Evolutionary conservation across 2,329 filamentous ascomycete genomes (phyloP), one percentile per base, ranked within the genome.

Genomic region (Fusarium austroafricanum): DNA sequence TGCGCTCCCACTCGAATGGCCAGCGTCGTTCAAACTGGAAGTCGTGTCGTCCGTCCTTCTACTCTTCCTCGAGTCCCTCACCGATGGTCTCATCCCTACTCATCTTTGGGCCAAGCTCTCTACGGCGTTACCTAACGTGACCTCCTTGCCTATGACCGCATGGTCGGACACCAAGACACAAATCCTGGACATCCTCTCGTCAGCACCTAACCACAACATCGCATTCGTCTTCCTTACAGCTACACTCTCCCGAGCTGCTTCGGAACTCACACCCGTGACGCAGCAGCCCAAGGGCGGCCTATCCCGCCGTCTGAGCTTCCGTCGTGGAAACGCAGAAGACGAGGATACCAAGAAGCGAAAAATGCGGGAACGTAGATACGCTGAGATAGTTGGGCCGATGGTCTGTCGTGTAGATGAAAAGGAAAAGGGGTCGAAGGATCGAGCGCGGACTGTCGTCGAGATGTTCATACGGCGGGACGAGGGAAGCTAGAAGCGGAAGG

Each of bases 151-250:
- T 1, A 28, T 55, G n/a, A 44, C 68, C 6, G 68, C 72, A 2
- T 79, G 76, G 75, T 55, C 75, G 20, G 79, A 86, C 37, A 79
- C 82, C 69, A 87, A 86, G 74, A 79, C 78, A 0, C 75, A 79
- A 5, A 77, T 96, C 3, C 86, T 97, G 7, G 94, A 97, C 69
- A 85, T 90, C 3, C 84, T 97, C 3, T 86, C 90, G 0, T 82
- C 86, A 3, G 85, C 88, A 0, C 92, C 93, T 0, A 90, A 90
- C 49, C 91, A 97, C 79, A 96, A 93, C 75, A 94, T 97, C 55
- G 91, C 92, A 0, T 97, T 97, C 74, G 92, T 97, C 3, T 94
- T 97, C 68, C 81, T 97, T 17, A 93, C 91, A 0, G 89, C 92
- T 10, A 94, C 94, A 79, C 83, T 97, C 1, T 80, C 83, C 3